phyloP scores from a whole-genome alignment of 345 rosid genomes.

The Euclidium syriacum region DNA sequence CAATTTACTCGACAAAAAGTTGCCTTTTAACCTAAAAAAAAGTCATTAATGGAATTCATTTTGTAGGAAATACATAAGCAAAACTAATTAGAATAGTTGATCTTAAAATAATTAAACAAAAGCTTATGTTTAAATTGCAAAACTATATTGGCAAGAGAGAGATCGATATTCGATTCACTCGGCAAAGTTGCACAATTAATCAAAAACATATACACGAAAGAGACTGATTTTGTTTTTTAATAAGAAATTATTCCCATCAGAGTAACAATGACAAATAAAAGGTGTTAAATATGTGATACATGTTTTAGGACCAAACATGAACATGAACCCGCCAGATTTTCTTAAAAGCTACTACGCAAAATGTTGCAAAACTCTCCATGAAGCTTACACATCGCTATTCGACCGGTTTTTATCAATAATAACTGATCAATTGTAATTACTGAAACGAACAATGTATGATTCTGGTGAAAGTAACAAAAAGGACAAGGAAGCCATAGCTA shows the following conservation, averaged over 20 bases:
- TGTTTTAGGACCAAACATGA: conserved; percentile 98
- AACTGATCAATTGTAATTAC: conserved; percentile 34
- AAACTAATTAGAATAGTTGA: neutral
- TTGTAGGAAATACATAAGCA: neutral
- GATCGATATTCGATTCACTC: neutral
- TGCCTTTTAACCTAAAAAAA: neutral
- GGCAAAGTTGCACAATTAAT: neutral
- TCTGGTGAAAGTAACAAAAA: conserved; percentile 46
- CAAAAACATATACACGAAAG: neutral
- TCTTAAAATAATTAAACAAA: neutral
- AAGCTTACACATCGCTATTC: conserved; percentile 73
- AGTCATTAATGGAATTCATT: neutral
- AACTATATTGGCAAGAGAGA: neutral
- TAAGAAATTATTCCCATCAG: conserved; percentile 19
- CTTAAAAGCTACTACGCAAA: conserved; percentile 59
- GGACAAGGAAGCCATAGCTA: conserved; percentile 36
- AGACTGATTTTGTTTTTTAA: neutral
- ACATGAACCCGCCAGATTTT: conserved; percentile 71
- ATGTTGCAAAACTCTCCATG: conserved; percentile 68
- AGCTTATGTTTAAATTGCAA: neutral
- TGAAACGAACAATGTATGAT: conserved; percentile 19
- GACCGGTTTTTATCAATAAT: conserved; percentile 57
- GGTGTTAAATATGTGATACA: conserved; percentile 85
- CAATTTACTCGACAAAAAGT: conserved; percentile 36
- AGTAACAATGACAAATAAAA: conserved; percentile 47